phyloP scores from a whole-genome alignment of 371 early-diverging fungal species.

The Apophysomyces sp. region DNA sequence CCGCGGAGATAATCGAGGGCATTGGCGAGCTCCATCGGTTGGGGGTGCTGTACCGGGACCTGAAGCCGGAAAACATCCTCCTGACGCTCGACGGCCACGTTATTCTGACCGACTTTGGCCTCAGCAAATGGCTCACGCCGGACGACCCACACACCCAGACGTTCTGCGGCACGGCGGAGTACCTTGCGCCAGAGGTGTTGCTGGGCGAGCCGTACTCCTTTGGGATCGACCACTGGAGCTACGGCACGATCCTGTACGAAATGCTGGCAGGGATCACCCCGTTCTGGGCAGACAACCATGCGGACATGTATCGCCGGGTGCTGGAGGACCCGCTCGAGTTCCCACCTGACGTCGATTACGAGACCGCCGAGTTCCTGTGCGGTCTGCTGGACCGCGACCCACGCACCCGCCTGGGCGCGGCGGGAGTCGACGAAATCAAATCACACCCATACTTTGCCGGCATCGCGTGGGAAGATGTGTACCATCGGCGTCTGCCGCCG shows the following conservation, averaged over 20 bases:
- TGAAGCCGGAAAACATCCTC: conserved; percentile 91
- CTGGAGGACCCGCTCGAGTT: conserved; percentile 76
- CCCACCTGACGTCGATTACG: conserved; percentile 60
- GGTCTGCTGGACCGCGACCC: conserved; percentile 73
- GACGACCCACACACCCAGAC: conserved; percentile 71
- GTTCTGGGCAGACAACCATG: conserved; percentile 77
- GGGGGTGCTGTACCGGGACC: conserved; percentile 88
- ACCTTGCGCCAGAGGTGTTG: conserved; percentile 91
- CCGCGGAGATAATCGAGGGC: conserved; percentile 89
- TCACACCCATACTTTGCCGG: conserved; percentile 67
- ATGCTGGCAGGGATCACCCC: conserved; percentile 78
- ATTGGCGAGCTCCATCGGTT: conserved; percentile 85
- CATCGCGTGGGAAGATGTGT: conserved; percentile 72
- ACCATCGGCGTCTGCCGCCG: conserved; percentile 52
- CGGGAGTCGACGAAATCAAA: conserved; percentile 60
- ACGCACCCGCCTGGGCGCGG: conserved; percentile 59
- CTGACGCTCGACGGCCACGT: conserved; percentile 79
- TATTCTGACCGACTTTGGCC: conserved; percentile 91
- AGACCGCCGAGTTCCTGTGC: conserved; percentile 56
- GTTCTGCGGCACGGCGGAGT: conserved; percentile 95
- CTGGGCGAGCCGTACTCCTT: conserved; percentile 78
- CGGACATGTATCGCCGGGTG: conserved; percentile 81
- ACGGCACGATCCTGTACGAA: conserved; percentile 93
- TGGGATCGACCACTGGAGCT: conserved; percentile 95
- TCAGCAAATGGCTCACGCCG: conserved; percentile 65